These are phyloP conservation scores for Volvariella volvacea DNA, from an alignment of 1,284 basidiomycete species.

Conservation along the genomic window DNA sequence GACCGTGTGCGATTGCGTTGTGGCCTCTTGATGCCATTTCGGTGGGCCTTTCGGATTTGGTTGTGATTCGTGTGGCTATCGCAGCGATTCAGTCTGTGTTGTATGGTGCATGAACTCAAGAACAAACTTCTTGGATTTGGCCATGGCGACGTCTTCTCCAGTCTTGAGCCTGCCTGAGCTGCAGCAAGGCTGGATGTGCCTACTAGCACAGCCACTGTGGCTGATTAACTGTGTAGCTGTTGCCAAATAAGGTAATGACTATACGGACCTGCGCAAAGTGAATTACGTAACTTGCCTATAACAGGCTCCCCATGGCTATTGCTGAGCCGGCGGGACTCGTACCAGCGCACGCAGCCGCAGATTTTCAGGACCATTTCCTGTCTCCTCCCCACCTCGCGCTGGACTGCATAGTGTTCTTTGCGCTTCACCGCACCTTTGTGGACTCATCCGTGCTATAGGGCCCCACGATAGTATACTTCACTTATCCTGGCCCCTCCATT, in stretches of 20 bases:
- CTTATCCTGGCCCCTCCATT: too few relatives aligned
- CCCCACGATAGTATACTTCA: too few relatives aligned
- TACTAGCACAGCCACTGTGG: conserved; percentile 24
- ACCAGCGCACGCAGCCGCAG: background rate
- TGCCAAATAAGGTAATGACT: too few relatives aligned
- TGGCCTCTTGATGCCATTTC: conserved; percentile 91
- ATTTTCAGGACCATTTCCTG: background rate
- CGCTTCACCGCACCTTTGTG: too few relatives aligned
- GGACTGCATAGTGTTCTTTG: background rate
- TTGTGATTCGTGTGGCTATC: conserved; percentile 86
- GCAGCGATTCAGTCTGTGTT: conserved; percentile 11
- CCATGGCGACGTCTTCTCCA: conserved; percentile 46
- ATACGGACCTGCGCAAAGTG: too few relatives aligned
- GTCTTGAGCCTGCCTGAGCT: conserved; percentile 11
- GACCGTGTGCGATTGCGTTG: conserved; percentile 75
- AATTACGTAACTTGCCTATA: too few relatives aligned
- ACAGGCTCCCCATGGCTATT: too few relatives aligned
- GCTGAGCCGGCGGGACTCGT: background rate
- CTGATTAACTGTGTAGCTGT: conserved; percentile 24
- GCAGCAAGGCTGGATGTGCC: background rate
- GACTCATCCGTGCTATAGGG: too few relatives aligned
- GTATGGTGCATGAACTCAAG: background rate
- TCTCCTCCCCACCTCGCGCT: background rate
- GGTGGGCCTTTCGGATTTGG: conserved; percentile 93
- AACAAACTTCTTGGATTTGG: conserved; percentile 77